phyloP scores from a whole-genome alignment of 352 stramenopile genomes.

The Phytophthora foliorum region DNA sequence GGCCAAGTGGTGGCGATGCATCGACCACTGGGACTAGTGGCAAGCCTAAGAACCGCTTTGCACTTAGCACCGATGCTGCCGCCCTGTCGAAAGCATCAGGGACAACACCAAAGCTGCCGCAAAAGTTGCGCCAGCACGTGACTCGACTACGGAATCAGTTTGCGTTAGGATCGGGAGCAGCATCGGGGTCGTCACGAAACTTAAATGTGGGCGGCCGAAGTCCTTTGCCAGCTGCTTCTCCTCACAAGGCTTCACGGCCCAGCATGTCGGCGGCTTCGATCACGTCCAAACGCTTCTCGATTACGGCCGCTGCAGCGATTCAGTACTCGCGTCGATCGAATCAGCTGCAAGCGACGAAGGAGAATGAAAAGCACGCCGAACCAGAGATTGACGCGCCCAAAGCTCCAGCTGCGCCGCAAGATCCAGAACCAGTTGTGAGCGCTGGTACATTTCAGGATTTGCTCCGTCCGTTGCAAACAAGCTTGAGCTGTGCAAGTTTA shows the following conservation, averaged over 20 bases:
- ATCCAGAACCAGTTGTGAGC: slow-evolving; percentile 3
- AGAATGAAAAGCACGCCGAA: slow-evolving; percentile 19
- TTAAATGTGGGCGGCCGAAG: slow-evolving; percentile 21
- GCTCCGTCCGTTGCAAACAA: slow-evolving; percentile 63
- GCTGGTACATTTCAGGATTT: slow-evolving; percentile 56
- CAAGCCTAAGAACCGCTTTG: slow-evolving; percentile 31
- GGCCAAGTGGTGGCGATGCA: slow-evolving; percentile 3
- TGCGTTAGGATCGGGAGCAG: slow-evolving; percentile 23
- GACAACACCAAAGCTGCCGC: slow-evolving; percentile 47
- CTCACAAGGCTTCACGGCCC: slow-evolving; percentile 11
- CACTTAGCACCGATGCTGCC: slow-evolving; percentile 5
- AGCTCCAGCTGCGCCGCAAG: neutral
- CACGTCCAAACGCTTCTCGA: slow-evolving; percentile 32
- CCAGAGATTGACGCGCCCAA: neutral
- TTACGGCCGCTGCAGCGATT: slow-evolving; percentile 18
- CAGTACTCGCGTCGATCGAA: slow-evolving; percentile 50
- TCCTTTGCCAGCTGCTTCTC: slow-evolving; percentile 18
- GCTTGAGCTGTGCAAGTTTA: slow-evolving; percentile 53
- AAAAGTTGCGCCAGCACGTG: slow-evolving; percentile 67
- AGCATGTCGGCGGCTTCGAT: slow-evolving; percentile 18
- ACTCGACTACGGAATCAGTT: slow-evolving; percentile 60
- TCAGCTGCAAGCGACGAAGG: slow-evolving; percentile 36
- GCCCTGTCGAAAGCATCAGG: slow-evolving; percentile 12
- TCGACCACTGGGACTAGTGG: neutral
- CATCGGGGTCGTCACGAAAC: slow-evolving; percentile 25